These are phyloP conservation scores for Neurospora sp. DNA, from an alignment of 495 filamentous ascomycete genomes.

Conservation along the genomic window DNA sequence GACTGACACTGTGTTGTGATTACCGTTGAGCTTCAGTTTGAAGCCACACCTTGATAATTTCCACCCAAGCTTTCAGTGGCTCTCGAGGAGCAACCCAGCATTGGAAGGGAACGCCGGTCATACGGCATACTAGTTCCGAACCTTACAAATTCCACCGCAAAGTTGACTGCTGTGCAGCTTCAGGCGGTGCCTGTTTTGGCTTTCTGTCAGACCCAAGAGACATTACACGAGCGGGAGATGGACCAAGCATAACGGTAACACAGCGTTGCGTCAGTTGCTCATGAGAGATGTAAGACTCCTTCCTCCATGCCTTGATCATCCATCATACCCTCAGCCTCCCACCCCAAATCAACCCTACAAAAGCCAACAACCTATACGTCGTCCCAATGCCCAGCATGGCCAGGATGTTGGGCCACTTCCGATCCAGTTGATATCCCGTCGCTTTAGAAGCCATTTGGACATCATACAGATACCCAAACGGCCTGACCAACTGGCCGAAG, in stretches of 20 bases:
- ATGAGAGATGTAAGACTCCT: not conserved
- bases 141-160: not conserved
- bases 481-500: slow-evolving; percentile 36
- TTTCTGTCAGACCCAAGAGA: not conserved
- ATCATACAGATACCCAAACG: slow-evolving; percentile 36
- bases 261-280: not conserved
- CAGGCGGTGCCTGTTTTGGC: not conserved
- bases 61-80: too few species aligned
- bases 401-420: slow-evolving; percentile 28
- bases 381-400: slow-evolving; percentile 29
- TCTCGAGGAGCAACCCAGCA: not conserved
- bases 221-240: not conserved
- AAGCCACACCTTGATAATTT: not conserved
- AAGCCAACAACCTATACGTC: slow-evolving; percentile 32
- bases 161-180: not conserved
- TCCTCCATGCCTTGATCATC: not conserved
- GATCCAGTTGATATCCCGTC: slow-evolving; percentile 31
- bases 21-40: not conserved
- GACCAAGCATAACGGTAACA: not conserved
- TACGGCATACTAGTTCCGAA: not conserved
- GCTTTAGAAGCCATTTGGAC: slow-evolving; percentile 25
- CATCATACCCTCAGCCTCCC: not conserved
- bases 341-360: slow-evolving; percentile 26
- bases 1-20: not conserved
- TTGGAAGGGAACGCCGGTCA: not conserved